Evolutionary conservation across 805 yeast genomes (phyloP).

Genomic region (Saccharomycopsis vini): DNA sequence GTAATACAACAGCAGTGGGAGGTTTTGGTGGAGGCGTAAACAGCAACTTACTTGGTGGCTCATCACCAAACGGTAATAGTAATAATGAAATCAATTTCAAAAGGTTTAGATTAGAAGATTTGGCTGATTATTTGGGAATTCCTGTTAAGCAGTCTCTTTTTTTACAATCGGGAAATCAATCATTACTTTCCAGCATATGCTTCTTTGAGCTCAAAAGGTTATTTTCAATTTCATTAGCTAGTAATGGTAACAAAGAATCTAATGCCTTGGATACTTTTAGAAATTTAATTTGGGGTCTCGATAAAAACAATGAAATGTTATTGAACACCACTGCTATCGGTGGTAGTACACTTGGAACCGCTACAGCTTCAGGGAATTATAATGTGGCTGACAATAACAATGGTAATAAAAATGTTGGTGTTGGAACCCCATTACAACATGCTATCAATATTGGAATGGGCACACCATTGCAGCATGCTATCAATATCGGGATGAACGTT

Average conservation of each 20-base stretch:
- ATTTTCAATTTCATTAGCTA: conserved; percentile 5
- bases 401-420: not conserved
- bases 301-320: conserved; percentile 26
- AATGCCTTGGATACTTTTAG: conserved; percentile 11
- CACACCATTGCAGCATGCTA: conserved; percentile 16
- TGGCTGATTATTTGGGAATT: conserved; percentile 36
- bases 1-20: not conserved
- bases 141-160: conserved; percentile 20
- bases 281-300: conserved; percentile 19
- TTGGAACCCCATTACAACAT: conserved; percentile 17
- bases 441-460: conserved; percentile 14
- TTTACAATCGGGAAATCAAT: conserved; percentile 37
- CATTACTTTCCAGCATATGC: conserved; percentile 33
- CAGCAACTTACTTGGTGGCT: conserved; percentile 1
- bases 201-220: conserved; percentile 31
- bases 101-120: conserved; percentile 28
- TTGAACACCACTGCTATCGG: conserved; percentile 7
- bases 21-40: not conserved
- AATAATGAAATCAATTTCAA: conserved; percentile 26
- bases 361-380: conserved; percentile 4
- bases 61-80: not conserved
- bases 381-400: conserved; percentile 3
- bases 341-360: conserved; percentile 6
- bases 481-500: conserved; percentile 12
- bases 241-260: conserved; percentile 1